phyloP scores from a whole-genome alignment of 345 rosid species.

The Eucalyptus regnans region DNA sequence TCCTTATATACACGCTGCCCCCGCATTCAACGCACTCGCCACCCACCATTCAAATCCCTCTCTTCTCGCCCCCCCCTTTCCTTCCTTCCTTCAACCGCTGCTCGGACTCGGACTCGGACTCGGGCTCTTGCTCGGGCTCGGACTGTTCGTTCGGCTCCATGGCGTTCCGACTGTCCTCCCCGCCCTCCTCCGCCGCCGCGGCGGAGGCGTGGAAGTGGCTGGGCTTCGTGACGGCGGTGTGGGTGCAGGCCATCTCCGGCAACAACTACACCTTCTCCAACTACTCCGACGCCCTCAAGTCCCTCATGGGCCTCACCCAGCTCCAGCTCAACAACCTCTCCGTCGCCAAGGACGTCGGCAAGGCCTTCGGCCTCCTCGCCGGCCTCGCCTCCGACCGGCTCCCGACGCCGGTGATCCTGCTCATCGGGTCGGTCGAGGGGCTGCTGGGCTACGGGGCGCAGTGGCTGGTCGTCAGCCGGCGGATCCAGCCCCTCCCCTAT shows the following conservation, averaged over 20 bases:
- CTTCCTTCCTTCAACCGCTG: not conserved
- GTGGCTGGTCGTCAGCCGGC: conserved; percentile 77
- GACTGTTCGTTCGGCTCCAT: not conserved
- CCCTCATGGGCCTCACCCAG: conserved; percentile 80
- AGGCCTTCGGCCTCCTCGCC: conserved; percentile 90
- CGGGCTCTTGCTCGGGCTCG: not conserved
- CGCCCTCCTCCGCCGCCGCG: not conserved
- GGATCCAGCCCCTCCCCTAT: conserved; percentile 47
- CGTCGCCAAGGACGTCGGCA: conserved; percentile 89
- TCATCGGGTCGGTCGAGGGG: conserved; percentile 79
- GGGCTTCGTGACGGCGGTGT: conserved; percentile 87
- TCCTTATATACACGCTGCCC: not conserved
- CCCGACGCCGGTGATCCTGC: conserved; percentile 52
- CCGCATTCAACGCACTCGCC: not conserved
- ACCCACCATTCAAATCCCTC: not conserved
- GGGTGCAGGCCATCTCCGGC: conserved; percentile 92
- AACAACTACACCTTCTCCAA: conserved; percentile 93
- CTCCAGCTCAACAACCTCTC: conserved; percentile 75
- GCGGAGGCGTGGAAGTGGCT: conserved; percentile 58
- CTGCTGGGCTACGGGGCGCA: conserved; percentile 81
- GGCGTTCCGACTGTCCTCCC: not conserved
- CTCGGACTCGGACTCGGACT: not conserved
- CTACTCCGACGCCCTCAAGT: conserved; percentile 76
- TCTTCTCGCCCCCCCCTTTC: not conserved
- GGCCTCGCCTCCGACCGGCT: conserved; percentile 84